Percentiles rank a stretch among this genome's conserved stretches.
phyloP scores from a whole-genome alignment of 2,329 filamentous ascomycete species.

The Trichoderma guizhouense region DNA sequence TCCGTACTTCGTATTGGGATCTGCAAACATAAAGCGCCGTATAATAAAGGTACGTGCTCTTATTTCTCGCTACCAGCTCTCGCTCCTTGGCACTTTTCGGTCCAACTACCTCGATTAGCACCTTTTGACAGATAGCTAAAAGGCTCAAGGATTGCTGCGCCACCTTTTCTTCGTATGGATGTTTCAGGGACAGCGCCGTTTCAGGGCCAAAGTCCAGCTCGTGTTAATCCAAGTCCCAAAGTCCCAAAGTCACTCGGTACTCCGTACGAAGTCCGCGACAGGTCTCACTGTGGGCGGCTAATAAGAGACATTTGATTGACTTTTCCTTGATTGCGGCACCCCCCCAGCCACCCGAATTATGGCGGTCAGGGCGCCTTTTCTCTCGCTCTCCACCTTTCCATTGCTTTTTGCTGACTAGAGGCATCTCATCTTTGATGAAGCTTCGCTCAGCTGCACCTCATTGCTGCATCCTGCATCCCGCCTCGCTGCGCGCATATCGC shows the following conservation, averaged over 20 bases:
- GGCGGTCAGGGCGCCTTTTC: constrained; percentile 22
- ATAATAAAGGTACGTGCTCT: background rate
- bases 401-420: background rate
- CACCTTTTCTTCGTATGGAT: background rate
- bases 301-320: background rate
- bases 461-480: constrained; percentile 15
- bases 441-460: constrained; percentile 18
- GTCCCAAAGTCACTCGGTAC: background rate
- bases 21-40: background rate
- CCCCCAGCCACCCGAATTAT: constrained; percentile 33
- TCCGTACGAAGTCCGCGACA: background rate
- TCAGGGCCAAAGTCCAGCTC: background rate
- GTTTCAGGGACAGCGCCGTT: constrained; percentile 4
- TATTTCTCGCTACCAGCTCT: background rate
- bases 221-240: background rate
- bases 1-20: background rate
- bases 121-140: background rate
- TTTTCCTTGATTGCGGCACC: background rate
- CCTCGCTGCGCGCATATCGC: constrained; percentile 3
- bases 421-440: background rate
- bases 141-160: background rate
- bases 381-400: background rate
- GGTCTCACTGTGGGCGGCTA: background rate
- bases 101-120: background rate
- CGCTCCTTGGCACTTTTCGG: background rate